phyloP scores from a whole-genome alignment of 2,329 filamentous ascomycete genomes.

The Microdochium paspali region DNA sequence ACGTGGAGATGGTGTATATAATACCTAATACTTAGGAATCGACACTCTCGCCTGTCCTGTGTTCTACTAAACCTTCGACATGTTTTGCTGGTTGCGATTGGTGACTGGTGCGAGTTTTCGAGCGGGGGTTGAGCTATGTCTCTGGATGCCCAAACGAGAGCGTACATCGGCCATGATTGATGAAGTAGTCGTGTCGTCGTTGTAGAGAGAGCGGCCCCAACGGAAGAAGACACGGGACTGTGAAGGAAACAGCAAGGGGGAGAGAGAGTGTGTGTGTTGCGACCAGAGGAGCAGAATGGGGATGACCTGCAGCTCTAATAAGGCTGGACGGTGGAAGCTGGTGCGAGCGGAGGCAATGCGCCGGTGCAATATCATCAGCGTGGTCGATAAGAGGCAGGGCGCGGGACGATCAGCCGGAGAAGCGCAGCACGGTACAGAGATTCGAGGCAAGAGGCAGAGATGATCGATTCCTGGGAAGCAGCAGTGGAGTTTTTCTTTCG shows the following conservation, averaged over 20 bases:
- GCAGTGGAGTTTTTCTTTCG: neutral
- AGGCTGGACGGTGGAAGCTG: too few relatives aligned
- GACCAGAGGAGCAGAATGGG: neutral
- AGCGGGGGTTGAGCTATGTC: too few relatives aligned
- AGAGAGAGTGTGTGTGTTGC: too few relatives aligned
- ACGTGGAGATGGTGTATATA: constrained; percentile 12
- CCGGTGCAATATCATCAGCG: neutral
- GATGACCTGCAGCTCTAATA: neutral
- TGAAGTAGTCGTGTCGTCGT: too few relatives aligned
- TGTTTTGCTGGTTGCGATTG: too few relatives aligned
- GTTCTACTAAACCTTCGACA: constrained; percentile 4
- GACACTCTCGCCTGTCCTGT: constrained; percentile 17
- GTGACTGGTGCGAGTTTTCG: too few relatives aligned
- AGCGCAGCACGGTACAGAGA: neutral
- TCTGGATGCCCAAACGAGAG: too few relatives aligned
- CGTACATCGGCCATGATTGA: too few relatives aligned
- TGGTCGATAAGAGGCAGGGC: neutral
- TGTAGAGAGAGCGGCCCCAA: too few relatives aligned
- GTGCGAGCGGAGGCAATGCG: too few relatives aligned
- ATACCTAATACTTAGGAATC: constrained; percentile 10
- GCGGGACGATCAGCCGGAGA: neutral
- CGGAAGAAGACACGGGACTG: too few relatives aligned
- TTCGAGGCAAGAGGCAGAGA: neutral
- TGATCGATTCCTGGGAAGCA: neutral
- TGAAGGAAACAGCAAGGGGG: too few relatives aligned